Base-by-base conservation (phyloP, 129 eudicot species). In the sunflower (Helianthus annuus) region DNA sequence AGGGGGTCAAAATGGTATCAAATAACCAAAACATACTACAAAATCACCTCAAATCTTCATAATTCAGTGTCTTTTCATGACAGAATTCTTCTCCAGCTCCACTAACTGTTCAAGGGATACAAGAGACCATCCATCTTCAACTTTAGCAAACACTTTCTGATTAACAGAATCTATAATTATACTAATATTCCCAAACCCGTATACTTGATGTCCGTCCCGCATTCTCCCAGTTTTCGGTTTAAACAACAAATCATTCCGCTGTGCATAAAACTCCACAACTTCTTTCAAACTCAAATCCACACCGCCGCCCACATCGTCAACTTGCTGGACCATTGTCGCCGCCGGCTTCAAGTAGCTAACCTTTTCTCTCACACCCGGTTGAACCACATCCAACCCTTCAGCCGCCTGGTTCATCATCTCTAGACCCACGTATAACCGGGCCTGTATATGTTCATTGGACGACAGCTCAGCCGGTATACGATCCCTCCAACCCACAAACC, bases 151-250 rank as follows among this genome's bases (percentile, higher is more conserved):
- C 44, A 89, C 84, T 79, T 89, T 81, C 6, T 86, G 87, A 48
- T 86, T 83, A 34, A 89, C 76, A 4, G 96, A 80, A 79, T 92
- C 97, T 10, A 92, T 64, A 0, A 81, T 77, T 8, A 92, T 87
- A 60, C 89, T 89, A 10, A 83, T 74, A 64, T 79, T 85, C 86
- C 98, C 98, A 92, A 89, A 92, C 7, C 91, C 89, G 45, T 92
- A 89, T 12, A 92, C 82, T 61, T 89, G 86, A 63, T 81, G 88
- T 15, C 88, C 86, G 40, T 83, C 83, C 32, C 81, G 84, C 64
- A 75, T 74, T 67, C 91, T 86, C 10, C 89, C 94, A 36, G 86
- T 86, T 64, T 92, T 92, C 14, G 91, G 93, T 73, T 81, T 89
- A 64, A 92, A 89, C n/a, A 85, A 49, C 72, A 87, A 49, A 51